Evolutionary conservation across 257 asterid species (phyloP).

Genomic region (Linderniella brevidens): DNA sequence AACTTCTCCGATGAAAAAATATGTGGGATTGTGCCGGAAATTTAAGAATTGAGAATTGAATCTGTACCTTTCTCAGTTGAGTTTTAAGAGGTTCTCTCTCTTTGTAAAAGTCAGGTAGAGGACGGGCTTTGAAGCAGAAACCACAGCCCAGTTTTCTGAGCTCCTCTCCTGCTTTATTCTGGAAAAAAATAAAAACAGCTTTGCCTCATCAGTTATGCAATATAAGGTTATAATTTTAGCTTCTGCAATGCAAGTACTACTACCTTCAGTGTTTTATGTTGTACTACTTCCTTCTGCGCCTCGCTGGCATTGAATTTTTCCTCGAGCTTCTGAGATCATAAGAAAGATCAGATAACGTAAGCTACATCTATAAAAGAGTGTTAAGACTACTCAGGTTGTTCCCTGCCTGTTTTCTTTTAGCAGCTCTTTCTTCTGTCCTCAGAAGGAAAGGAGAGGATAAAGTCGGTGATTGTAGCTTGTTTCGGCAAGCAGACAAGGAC

Average conservation of each 20-base stretch:
- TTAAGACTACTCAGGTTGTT: neutral
- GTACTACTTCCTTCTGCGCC: conserved; percentile 35
- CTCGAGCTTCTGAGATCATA: conserved; percentile 69
- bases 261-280: conserved; percentile 56
- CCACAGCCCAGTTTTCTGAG: conserved; percentile 45
- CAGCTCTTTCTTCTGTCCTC: conserved; percentile 76
- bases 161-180: conserved; percentile 74
- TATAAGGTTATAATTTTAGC: neutral
- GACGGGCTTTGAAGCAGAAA: conserved; percentile 77
- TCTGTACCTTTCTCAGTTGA: conserved; percentile 26
- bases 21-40: no score
- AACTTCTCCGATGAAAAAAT: neutral
- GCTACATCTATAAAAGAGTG: neutral
- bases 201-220: neutral
- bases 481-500: conserved; percentile 44
- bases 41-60: no score
- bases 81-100: conserved; percentile 28
- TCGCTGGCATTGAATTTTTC: conserved; percentile 63
- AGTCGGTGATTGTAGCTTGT: conserved; percentile 54
- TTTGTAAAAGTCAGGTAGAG: conserved; percentile 59
- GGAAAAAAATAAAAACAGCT: conserved; percentile 12
- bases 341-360: neutral
- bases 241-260: neutral
- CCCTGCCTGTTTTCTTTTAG: conserved; percentile 79
- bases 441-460: conserved; percentile 45